phyloP scores from a whole-genome alignment of 169 alveolate genomes.

The Plasmodium billcollinsi region DNA sequence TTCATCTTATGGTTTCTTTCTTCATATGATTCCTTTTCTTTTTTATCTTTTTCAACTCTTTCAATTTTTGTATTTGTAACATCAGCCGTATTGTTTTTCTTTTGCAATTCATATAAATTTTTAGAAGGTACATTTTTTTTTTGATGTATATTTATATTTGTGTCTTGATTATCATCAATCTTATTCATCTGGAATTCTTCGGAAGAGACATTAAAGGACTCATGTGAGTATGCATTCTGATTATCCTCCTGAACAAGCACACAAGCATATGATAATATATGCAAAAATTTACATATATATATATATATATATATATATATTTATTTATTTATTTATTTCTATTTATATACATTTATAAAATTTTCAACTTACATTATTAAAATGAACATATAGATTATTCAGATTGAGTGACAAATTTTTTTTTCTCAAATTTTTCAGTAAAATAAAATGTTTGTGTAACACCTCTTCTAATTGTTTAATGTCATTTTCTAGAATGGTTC shows the following conservation, averaged over 20 bases:
- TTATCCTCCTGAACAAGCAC: neutral
- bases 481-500: constrained; percentile 43
- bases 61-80: neutral
- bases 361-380: constrained; percentile 27
- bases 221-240: neutral
- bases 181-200: neutral
- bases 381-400: constrained; percentile 13
- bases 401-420: constrained; percentile 37
- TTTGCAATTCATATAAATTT: neutral
- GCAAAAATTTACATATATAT: no score
- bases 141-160: neutral
- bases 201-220: neutral
- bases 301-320: neutral
- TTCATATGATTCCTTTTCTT: neutral
- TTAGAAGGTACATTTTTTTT: neutral
- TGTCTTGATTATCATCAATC: neutral
- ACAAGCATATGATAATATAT: no score
- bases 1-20: neutral
- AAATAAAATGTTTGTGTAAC: constrained; percentile 45
- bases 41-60: neutral
- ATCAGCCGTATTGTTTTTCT: no score
- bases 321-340: no score
- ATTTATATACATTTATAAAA: neutral
- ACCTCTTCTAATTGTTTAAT: constrained; percentile 61
- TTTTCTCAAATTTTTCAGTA: constrained; percentile 49